These are phyloP conservation scores for Sechiopsis laciniata DNA, from an alignment of 306 rosid species.

Conservation along the genomic window DNA sequence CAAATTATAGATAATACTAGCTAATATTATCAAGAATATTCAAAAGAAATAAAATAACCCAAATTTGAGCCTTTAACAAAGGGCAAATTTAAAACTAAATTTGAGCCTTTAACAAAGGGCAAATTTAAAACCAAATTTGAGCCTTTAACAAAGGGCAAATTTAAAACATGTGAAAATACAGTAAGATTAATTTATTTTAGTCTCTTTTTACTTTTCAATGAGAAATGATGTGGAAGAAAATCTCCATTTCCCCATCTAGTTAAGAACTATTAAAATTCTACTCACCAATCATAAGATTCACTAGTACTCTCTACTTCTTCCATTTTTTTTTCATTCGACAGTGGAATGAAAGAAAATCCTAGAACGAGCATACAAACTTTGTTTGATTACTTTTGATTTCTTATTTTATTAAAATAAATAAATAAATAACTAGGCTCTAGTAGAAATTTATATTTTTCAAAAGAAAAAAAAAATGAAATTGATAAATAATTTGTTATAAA, in stretches of 20 bases:
- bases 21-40: too few relatives aligned
- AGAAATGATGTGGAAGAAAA: background rate
- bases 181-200: background rate
- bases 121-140: too few relatives aligned
- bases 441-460: background rate
- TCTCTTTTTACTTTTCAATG: background rate
- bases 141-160: background rate
- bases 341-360: too few relatives aligned
- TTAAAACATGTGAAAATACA: background rate
- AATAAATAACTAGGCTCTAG: background rate
- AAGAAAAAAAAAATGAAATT: too few relatives aligned
- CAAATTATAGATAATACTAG: too few relatives aligned
- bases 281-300: background rate
- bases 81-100: too few relatives aligned
- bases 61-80: background rate
- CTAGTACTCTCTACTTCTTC: slow-evolving; percentile 2
- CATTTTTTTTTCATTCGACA: background rate
- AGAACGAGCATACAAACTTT: background rate
- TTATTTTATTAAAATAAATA: too few relatives aligned
- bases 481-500: too few relatives aligned
- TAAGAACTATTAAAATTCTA: background rate
- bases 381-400: background rate
- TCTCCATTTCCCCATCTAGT: too few relatives aligned
- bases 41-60: background rate
- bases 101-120: too few relatives aligned